Evolutionary conservation across 2,329 filamentous ascomycete genomes (phyloP), one percentile per base, ranked within the genome.

Genomic region (Pseudocercospora fijiensis): DNA sequence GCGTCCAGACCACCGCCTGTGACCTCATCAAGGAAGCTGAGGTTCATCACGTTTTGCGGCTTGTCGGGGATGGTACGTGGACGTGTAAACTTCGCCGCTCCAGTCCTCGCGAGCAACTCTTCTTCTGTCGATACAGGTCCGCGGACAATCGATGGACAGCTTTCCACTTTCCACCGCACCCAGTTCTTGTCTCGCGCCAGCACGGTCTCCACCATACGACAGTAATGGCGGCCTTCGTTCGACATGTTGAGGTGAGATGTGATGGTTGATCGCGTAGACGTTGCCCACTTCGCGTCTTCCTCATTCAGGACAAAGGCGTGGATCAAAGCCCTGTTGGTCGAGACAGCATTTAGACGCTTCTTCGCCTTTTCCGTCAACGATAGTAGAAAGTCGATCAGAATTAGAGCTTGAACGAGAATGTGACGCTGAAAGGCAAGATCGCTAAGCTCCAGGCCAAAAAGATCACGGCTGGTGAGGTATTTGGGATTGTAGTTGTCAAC

Each of bases 101-200:
- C 82, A 28, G 83, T 80, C 74, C 89, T 90, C 24, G 92, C 89
- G 60, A 87, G 84, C 43, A 88, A 77, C 75, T 92, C 94, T 53
- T 89, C 85, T 27, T 85, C 78, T 0, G 88, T 83, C 2, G 88
- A 84, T 28, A 98, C 84, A 10, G 91, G 81, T 22, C 90, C 86
- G 64, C 86, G 85, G 73, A 93, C 88, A 73, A 99, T 98, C 5
- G 89, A 86, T 24, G 92, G 91, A 75, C 95, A 99, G 69, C 89
- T 91, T 76, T 97, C 92, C 65, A 94, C 89, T 79, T 99, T 99
- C 95, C 95, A 99, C 67, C 92, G 89, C 51, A 96, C 92, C 96
- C 96, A 99, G 75, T 98, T 97, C 81, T 97, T 98, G 77, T 99
- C 95, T 67, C 95, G 86, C 24, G 92, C 91, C 28, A 99, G 85